These are phyloP conservation scores for Terana coerulea DNA, from an alignment of 768 basidiomycete genomes.

Conservation along the genomic window DNA sequence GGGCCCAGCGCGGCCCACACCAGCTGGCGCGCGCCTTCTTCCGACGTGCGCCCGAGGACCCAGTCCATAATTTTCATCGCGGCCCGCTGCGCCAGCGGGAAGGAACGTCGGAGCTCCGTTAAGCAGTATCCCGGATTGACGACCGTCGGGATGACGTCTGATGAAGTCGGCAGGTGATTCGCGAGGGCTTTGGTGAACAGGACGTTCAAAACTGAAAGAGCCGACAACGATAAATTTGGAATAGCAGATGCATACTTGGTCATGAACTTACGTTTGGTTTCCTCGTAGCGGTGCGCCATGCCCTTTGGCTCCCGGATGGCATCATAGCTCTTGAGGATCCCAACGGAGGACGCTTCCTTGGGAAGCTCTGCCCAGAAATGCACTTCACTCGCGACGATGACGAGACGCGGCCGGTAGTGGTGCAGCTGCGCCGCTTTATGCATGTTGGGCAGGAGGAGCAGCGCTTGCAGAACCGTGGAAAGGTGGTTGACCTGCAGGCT, in stretches of 20 bases:
- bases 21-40: constrained; percentile 34
- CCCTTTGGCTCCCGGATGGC: background rate
- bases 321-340: background rate
- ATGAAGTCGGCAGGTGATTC: constrained; percentile 26
- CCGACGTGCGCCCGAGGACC: constrained; percentile 29
- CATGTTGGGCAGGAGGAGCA: constrained; percentile 42
- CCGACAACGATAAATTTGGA: constrained; percentile 15
- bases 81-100: constrained; percentile 3
- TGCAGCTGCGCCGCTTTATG: constrained; percentile 31
- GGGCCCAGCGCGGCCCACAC: constrained; percentile 27
- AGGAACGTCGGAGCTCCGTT: constrained; percentile 26
- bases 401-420: constrained; percentile 19
- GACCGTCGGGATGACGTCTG: constrained; percentile 27
- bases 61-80: constrained; percentile 16
- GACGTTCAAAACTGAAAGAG: constrained; percentile 31
- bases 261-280: background rate
- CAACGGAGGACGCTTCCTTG: too few species aligned
- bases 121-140: constrained; percentile 34
- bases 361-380: too few species aligned
- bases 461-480: constrained; percentile 34
- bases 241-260: background rate
- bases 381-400: constrained; percentile 40
- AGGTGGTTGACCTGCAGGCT: constrained; percentile 50
- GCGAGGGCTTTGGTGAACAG: constrained; percentile 35
- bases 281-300: constrained; percentile 6